Evolutionary conservation across 208 protist species (phyloP), one percentile per base, ranked within the genome.

Genomic region (Leishmania tropica): DNA sequence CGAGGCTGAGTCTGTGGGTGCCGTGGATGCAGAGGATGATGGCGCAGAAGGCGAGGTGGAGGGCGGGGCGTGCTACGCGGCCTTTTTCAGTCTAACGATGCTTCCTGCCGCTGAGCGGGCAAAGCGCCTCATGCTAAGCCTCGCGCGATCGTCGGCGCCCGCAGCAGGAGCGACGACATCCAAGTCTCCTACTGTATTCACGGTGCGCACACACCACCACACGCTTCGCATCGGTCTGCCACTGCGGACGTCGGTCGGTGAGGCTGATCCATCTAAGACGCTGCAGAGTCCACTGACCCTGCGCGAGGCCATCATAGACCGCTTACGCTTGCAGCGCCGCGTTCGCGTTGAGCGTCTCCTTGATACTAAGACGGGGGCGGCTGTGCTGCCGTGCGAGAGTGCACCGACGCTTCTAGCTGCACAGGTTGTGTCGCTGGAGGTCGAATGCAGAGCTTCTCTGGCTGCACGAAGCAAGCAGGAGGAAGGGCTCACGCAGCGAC

Each of bases 341-440:
- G 65, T 86, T 15, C 6, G 5, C 1, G 75, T 83, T 40, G 54
- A 56, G 19, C 78, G 83, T 4, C 48, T 90, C 10, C 74, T 93
- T 75, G 92, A 95, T 82, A 19, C 84, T 13, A 80, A 77, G 1
- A 90, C 84, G 28, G 92, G 89, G 7, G 90, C 88, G 4, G 87
- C 90, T 19, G 85, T 95, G 37, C 82, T 93, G 65, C 92, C 92
- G 0, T 93, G 88, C 67, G 90, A 95, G 81, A 72, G 65, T 45
- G 79, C 88, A 4, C 24, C 68, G 24, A 75, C 53, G 19, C 53
- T 87, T 42, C 19, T 90, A 0, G 76, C 85, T 6, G 75, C 82
- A 31, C 35, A 65, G 40, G 56, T 78, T 37, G 56, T 64, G 31
- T 17, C 3, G 13, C 75, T 89, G n/a, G 48, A 45, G 17, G 85